phyloP scores from a whole-genome alignment of 768 basidiomycete genomes.

The Melanogaster broomeanus region DNA sequence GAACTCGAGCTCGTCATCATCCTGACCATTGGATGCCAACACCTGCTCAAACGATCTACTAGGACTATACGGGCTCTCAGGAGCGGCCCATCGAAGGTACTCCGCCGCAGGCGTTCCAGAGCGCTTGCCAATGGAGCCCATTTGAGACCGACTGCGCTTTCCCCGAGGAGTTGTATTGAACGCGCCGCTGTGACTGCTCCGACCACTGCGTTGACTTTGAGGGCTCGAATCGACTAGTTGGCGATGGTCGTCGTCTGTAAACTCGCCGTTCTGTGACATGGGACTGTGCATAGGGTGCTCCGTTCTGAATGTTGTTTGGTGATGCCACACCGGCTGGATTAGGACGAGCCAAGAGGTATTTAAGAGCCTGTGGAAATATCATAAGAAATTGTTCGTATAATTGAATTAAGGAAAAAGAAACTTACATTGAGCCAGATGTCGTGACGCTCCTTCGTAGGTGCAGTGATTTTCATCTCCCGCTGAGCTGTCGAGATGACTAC shows the following conservation, averaged over 20 bases:
- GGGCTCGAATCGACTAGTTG: conserved; percentile 57
- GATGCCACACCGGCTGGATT: conserved; percentile 28
- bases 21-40: conserved; percentile 29
- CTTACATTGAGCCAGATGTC: conserved; percentile 94
- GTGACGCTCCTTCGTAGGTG: conserved; percentile 91
- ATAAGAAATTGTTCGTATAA: conserved; percentile 8
- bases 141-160: conserved; percentile 75
- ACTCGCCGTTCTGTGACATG: conserved; percentile 41
- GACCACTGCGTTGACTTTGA: conserved; percentile 70
- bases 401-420: conserved; percentile 16
- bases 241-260: conserved; percentile 55
- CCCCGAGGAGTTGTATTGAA: conserved; percentile 81
- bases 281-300: conserved; percentile 51
- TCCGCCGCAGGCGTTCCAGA: conserved; percentile 91
- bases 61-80: conserved; percentile 79
- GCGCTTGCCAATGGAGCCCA: conserved; percentile 82
- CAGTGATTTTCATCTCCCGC: conserved; percentile 98
- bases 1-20: conserved; percentile 75
- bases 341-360: conserved; percentile 86
- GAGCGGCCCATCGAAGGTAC: conserved; percentile 78
- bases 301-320: conserved; percentile 30
- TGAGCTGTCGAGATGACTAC: conserved; percentile 91
- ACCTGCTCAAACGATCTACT: conserved; percentile 67
- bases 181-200: conserved; percentile 59
- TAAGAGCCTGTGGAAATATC: conserved; percentile 65